Conservation (phyloP, 805 yeast genomes). For the Starmerella potacharoeniae region DNA sequence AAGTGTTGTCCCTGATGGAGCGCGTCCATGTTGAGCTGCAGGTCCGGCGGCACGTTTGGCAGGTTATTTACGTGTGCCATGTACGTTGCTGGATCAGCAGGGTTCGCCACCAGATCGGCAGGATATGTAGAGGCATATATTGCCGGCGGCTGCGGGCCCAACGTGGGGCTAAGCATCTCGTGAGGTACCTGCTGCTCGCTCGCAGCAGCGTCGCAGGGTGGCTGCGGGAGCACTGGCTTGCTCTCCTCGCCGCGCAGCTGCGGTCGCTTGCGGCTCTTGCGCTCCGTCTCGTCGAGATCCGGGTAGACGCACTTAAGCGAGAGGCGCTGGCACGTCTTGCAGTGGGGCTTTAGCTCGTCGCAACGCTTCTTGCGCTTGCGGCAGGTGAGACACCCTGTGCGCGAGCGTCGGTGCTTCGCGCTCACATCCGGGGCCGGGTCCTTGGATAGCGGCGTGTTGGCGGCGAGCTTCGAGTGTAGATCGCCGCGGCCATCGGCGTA, state of each 20-base stretch:
- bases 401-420: conserved; percentile 12
- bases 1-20: no score
- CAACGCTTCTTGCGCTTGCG: conserved; percentile 67
- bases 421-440: background rate
- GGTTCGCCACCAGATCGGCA: no score
- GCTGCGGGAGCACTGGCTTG: background rate
- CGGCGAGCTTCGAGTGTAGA: background rate
- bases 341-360: conserved; percentile 56
- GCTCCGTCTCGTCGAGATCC: conserved; percentile 9
- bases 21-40: no score
- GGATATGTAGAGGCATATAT: no score
- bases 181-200: no score
- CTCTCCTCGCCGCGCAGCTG: background rate
- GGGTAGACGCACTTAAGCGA: conserved; percentile 65
- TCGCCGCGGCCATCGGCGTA: background rate
- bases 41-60: no score
- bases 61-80: no score
- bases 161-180: no score
- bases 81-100: no score
- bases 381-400: conserved; percentile 64
- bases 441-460: background rate
- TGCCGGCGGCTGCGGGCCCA: no score
- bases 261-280: background rate
- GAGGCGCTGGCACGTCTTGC: conserved; percentile 57
- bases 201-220: no score